phyloP scores from a whole-genome alignment of 1,284 basidiomycete species.

The Cutaneotrichosporon cutaneum region DNA sequence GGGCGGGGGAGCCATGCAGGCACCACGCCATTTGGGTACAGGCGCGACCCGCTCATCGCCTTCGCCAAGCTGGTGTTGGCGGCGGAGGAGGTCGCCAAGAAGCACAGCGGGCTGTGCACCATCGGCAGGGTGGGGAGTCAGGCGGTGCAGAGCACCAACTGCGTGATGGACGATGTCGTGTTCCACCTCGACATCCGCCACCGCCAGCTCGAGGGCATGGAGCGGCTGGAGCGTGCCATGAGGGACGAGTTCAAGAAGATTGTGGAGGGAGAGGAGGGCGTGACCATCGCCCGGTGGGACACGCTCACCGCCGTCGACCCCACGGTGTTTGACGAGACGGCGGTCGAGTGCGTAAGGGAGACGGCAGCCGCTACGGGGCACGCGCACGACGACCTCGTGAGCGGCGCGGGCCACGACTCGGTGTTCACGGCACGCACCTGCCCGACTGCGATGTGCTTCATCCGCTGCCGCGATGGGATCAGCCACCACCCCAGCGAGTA shows the following conservation, averaged over 20 bases:
- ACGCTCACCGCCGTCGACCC: slow-evolving; percentile 13
- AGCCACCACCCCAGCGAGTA: slow-evolving; percentile 35
- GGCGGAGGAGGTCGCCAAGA: slow-evolving; percentile 20
- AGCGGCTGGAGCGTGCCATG: slow-evolving; percentile 21
- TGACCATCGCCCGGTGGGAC: slow-evolving; percentile 4
- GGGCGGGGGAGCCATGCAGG: slow-evolving; percentile 35
- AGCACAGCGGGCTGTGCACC: slow-evolving; percentile 24
- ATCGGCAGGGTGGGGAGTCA: slow-evolving; percentile 23
- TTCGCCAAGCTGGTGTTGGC: slow-evolving; percentile 22
- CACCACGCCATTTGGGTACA: slow-evolving; percentile 30
- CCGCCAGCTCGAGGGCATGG: slow-evolving; percentile 17
- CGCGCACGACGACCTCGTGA: slow-evolving; percentile 9
- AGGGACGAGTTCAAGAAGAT: background rate
- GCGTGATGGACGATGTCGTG: slow-evolving; percentile 24
- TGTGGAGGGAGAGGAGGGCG: slow-evolving; percentile 9
- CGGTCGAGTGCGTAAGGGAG: slow-evolving; percentile 13
- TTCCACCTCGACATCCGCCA: slow-evolving; percentile 34
- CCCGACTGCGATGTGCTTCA: slow-evolving; percentile 39
- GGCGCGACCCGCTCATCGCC: slow-evolving; percentile 28
- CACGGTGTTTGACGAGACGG: slow-evolving; percentile 9
- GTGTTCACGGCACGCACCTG: slow-evolving; percentile 13
- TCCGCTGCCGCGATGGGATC: slow-evolving; percentile 34
- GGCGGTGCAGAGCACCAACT: slow-evolving; percentile 25
- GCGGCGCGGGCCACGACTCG: slow-evolving; percentile 33
- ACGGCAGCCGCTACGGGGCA: background rate